A percentile compares a stretch with the other conserved stretches of the same genome.
Evolutionary conservation across 306 rosid species (phyloP).

Genomic region (Ammopiptanthus mongolicus): DNA sequence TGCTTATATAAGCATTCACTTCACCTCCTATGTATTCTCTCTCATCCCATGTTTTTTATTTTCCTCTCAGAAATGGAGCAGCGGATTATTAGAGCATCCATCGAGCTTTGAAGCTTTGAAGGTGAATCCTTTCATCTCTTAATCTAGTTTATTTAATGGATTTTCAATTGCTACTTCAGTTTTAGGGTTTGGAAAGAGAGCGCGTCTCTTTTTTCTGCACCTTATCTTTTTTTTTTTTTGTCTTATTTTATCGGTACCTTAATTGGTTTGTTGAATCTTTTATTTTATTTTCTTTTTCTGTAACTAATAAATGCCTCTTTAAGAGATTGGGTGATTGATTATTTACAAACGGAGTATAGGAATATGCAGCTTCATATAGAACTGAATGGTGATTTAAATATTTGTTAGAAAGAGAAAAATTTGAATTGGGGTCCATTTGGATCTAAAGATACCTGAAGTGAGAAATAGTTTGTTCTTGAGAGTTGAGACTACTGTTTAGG

Average conservation of each 20-base stretch:
- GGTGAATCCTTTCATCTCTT: conserved; percentile 28
- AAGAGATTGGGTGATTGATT: conserved; percentile 13
- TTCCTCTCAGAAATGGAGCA: conserved; percentile 15
- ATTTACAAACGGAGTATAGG: conserved; percentile 1
- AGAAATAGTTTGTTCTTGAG: conserved; percentile 9
- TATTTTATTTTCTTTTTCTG: not conserved
- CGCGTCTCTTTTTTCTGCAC: not conserved
- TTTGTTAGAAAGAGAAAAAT: not conserved
- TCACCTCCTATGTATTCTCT: conserved; percentile 24
- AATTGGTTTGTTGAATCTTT: conserved; percentile 8
- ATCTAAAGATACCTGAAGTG: conserved; percentile 16
- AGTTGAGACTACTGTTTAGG: not conserved
- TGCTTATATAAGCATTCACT: conserved; percentile 34
- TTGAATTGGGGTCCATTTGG: not conserved
- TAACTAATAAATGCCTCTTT: not conserved
- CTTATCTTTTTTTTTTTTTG: not conserved
- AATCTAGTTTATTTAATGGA: not conserved
- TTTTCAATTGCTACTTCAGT: conserved; percentile 16
- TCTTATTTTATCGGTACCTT: not conserved
- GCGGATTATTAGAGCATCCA: conserved; percentile 25
- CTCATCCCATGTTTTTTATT: not conserved
- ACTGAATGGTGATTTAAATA: conserved; percentile 10
- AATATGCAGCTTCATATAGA: conserved; percentile 10
- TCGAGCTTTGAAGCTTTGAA: conserved; percentile 32
- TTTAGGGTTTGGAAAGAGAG: conserved; percentile 20